A percentile compares a stretch with the other conserved stretches of the same genome.
These are phyloP conservation scores for Colletotrichum musicola DNA, from an alignment of 2,329 filamentous ascomycete species.

Conservation along the genomic window DNA sequence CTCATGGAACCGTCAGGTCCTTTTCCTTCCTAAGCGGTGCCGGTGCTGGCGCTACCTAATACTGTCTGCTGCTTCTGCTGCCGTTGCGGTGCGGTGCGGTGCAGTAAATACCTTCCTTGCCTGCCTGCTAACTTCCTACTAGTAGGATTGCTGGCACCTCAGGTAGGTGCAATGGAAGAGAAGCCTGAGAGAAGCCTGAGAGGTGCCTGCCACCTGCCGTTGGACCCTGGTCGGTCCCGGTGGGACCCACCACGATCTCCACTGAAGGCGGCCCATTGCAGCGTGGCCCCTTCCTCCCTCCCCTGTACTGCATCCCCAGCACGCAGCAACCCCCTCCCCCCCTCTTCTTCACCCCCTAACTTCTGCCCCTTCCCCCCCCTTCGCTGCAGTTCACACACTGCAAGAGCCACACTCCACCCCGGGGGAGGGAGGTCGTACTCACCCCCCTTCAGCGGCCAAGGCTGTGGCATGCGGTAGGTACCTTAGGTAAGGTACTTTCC, in stretches of 20 bases:
- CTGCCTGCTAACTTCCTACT: too few relatives aligned
- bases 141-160: too few relatives aligned
- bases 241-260: neutral
- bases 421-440: neutral
- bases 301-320: conserved; percentile 5
- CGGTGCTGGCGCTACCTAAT: neutral
- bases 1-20: too few relatives aligned
- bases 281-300: neutral
- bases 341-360: conserved; percentile 3
- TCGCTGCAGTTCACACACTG: neutral
- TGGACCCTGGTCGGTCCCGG: conserved; percentile 17
- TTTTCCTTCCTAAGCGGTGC: too few relatives aligned
- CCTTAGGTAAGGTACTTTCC: conserved; percentile 9
- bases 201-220: conserved; percentile 25
- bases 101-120: neutral
- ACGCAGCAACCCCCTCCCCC: neutral
- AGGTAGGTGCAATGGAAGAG: neutral
- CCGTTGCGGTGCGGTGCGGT: neutral
- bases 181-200: neutral
- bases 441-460: conserved; percentile 20
- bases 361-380: neutral
- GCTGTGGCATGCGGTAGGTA: neutral
- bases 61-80: neutral
- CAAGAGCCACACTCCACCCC: conserved; percentile 2
- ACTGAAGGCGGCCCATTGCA: conserved; percentile 20